Evolutionary conservation across 495 filamentous ascomycete genomes (phyloP), one percentile per base, ranked within the genome.

Genomic region (Penicillium odoratum): DNA sequence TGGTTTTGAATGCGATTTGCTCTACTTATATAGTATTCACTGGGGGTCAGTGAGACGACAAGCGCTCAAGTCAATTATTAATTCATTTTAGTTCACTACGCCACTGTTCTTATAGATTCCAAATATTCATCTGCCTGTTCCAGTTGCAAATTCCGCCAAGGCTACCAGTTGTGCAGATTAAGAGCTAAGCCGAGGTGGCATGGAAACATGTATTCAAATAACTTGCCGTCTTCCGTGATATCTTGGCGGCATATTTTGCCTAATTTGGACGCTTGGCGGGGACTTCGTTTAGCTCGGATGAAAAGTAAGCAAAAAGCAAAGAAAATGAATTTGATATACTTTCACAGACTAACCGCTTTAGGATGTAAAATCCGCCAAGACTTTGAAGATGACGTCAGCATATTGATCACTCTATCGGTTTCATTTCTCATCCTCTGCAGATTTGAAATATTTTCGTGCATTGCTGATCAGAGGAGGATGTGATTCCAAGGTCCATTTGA

Each of bases 351-450:
- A 45, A 45, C 21, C 44, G 18, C 44, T 47, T 47, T 47, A 28
- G 44, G 43, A 25, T 9, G 8, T 8, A 25, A 47, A 28, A 28
- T 38, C 29, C 48, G 48, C 48, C 48, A 50, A 50, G 48, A 50
- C 48, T 16, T 33, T 3, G 5, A 21, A 8, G 9, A 47, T 50
- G 28, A 50, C 29, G 21, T 50, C 15, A 50, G 13, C 28, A 5
- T 18, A 31, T 33, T 0, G n/a, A 5, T 50, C 48, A 28, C 29
- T 18, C 7, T 33, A 42, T n/a, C 42, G 5, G 25, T 36, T 11
- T 16, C 42, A 45, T 36, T 11, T 33, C 13, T 4, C 9, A 11
- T 11, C 33, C 3, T 36, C 10, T 11, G 33, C 33, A 36, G 33
- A 36, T 4, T 2, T 10, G 33, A 13, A 36, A 11, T 36, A 2